phyloP scores from a whole-genome alignment of 495 filamentous ascomycete species.

The Penicillium paxilli region DNA sequence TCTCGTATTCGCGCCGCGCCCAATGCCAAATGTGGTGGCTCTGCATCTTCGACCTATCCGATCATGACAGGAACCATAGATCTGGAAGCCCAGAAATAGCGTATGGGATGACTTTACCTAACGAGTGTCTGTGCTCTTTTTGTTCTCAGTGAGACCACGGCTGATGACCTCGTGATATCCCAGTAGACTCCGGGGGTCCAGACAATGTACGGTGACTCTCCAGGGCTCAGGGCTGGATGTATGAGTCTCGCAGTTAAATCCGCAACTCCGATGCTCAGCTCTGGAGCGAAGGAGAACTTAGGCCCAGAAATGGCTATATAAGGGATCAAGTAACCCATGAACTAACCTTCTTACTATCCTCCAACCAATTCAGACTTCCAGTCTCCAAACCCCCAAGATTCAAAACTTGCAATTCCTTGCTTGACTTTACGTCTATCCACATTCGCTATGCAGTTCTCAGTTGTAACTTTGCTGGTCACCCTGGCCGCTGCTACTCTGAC shows the following conservation, averaged over 20 bases:
- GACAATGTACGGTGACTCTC: not conserved
- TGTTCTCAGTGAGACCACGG: conserved; percentile 5
- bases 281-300: not conserved
- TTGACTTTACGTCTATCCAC: not conserved
- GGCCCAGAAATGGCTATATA: not conserved
- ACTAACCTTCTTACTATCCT: not conserved
- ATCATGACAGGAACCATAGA: not conserved
- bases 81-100: not conserved
- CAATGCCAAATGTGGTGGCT: conserved; percentile 8
- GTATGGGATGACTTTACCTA: not conserved
- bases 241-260: not conserved
- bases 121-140: not conserved
- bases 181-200: not conserved
- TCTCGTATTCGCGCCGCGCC: conserved; percentile 34
- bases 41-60: conserved; percentile 16
- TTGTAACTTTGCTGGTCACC: conserved; percentile 24
- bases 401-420: not conserved
- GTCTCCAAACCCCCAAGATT: too few species aligned
- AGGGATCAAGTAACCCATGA: not conserved
- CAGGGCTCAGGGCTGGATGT: too few species aligned
- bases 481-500: conserved; percentile 24
- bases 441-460: conserved; percentile 28
- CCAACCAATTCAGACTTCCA: conserved; percentile 8
- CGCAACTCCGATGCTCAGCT: not conserved
- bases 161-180: conserved; percentile 13